These are phyloP conservation scores for Fusarium heterosporum DNA, from an alignment of 2,329 filamentous ascomycete genomes.

Conservation along the genomic window DNA sequence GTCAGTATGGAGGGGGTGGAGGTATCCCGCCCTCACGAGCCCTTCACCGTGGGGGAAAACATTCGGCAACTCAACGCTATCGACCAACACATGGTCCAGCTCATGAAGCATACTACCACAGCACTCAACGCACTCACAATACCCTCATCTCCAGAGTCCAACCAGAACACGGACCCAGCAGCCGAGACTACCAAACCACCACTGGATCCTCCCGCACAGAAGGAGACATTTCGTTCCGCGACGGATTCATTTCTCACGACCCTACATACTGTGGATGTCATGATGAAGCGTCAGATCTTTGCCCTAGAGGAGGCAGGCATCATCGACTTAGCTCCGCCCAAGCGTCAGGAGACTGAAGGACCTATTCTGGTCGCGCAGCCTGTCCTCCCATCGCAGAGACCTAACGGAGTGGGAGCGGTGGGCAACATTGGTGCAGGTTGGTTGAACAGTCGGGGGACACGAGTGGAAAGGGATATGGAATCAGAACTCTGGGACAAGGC, in stretches of 20 bases:
- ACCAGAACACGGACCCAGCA: slow-evolving; percentile 19
- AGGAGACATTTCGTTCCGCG: slow-evolving; percentile 67
- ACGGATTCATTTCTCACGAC: slow-evolving; percentile 77
- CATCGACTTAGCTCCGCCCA: slow-evolving; percentile 62
- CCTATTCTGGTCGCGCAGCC: slow-evolving; percentile 54
- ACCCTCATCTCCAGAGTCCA: slow-evolving; percentile 23
- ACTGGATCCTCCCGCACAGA: slow-evolving; percentile 62
- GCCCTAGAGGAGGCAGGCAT: slow-evolving; percentile 86
- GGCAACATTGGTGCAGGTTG: slow-evolving; percentile 83
- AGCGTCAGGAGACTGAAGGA: slow-evolving; percentile 49
- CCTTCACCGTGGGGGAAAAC: slow-evolving; percentile 80
- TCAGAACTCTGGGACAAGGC: slow-evolving; percentile 76
- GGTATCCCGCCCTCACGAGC: slow-evolving; percentile 53
- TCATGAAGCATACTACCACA: slow-evolving; percentile 59
- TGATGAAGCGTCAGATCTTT: slow-evolving; percentile 74
- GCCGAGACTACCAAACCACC: slow-evolving; percentile 39
- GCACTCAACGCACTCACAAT: slow-evolving; percentile 60
- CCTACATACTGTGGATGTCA: slow-evolving; percentile 79
- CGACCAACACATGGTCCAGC: slow-evolving; percentile 67
- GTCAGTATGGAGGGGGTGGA: slow-evolving; percentile 48
- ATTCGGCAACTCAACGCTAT: slow-evolving; percentile 84
- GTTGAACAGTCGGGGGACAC: slow-evolving; percentile 86
- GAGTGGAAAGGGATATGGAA: slow-evolving; percentile 86
- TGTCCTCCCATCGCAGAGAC: slow-evolving; percentile 61
- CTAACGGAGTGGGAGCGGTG: slow-evolving; percentile 67